phyloP scores from a whole-genome alignment of 78 protist species.

The Planoprotostelium fungivorum region DNA sequence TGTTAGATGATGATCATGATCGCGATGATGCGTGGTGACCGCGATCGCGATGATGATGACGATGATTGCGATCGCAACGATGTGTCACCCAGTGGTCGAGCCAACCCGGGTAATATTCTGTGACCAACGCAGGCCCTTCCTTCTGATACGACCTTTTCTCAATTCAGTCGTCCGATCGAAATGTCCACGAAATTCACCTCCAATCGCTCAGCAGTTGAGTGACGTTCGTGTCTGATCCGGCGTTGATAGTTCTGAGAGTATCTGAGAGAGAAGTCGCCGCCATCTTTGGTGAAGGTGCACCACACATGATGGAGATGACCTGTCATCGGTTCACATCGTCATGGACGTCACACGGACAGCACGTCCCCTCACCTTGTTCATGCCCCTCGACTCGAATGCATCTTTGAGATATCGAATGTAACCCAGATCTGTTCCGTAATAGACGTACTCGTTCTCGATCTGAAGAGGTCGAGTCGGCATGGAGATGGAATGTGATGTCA shows the following conservation, averaged over 20 bases:
- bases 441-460: constrained; percentile 65
- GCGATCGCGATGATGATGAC: constrained; percentile 2
- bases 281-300: constrained; percentile 18
- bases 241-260: neutral
- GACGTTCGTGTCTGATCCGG: neutral
- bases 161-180: neutral
- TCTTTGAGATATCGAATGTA: constrained; percentile 10
- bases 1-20: constrained; percentile 44
- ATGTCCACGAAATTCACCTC: too few relatives aligned
- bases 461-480: neutral
- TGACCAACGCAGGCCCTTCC: neutral
- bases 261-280: neutral
- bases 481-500: too few relatives aligned
- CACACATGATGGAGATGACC: constrained; percentile 28
- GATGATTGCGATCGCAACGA: neutral
- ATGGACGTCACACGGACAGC: too few relatives aligned
- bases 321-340: neutral
- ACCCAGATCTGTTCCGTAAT: constrained; percentile 47
- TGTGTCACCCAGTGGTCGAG: neutral
- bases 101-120: neutral
- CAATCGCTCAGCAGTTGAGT: neutral
- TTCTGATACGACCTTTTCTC: neutral
- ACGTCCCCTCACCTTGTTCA: constrained; percentile 4
- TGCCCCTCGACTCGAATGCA: constrained; percentile 15
- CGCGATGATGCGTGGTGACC: constrained; percentile 31